phyloP scores from a whole-genome alignment of 2,329 filamentous ascomycete genomes.

The Pseudocercospora crystallina region DNA sequence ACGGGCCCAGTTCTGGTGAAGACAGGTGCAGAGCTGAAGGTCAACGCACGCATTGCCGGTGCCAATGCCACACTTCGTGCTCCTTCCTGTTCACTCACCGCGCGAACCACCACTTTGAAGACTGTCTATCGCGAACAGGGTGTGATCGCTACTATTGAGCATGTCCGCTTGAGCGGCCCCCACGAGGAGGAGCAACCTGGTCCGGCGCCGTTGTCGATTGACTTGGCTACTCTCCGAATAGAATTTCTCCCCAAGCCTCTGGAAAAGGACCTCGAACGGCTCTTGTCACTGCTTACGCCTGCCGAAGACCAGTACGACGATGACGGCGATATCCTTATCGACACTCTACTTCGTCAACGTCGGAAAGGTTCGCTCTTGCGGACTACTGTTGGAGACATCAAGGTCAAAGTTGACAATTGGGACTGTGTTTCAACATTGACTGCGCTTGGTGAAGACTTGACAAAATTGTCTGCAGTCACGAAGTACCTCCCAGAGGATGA shows the following conservation, averaged over 20 bases:
- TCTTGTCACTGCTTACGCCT: conserved; percentile 84
- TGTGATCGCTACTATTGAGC: conserved; percentile 71
- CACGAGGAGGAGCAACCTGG: conserved; percentile 47
- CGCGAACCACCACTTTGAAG: conserved; percentile 81
- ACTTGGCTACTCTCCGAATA: conserved; percentile 54
- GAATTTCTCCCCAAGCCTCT: conserved; percentile 73
- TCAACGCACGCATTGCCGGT: conserved; percentile 75
- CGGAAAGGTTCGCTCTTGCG: conserved; percentile 82
- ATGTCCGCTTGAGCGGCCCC: conserved; percentile 71
- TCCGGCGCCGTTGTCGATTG: conserved; percentile 18
- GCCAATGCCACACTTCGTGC: conserved; percentile 74
- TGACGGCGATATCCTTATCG: conserved; percentile 91
- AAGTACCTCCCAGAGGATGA: conserved; percentile 97
- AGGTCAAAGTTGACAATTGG: conserved; percentile 62
- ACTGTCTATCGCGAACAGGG: conserved; percentile 72
- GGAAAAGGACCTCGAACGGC: conserved; percentile 74
- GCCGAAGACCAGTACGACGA: conserved; percentile 87
- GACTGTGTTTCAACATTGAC: conserved; percentile 67
- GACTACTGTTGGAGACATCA: conserved; percentile 64
- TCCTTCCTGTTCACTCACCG: conserved; percentile 68
- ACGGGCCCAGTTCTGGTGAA: conserved; percentile 23
- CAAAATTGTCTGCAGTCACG: conserved; percentile 79
- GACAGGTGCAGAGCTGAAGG: conserved; percentile 53
- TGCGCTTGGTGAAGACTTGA: conserved; percentile 70
- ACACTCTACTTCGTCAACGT: conserved; percentile 82